Percentiles rank a stretch among this genome's conserved stretches.
Evolutionary conservation across 2,329 filamentous ascomycete genomes (phyloP).

Genomic region (Cladophialophora carrionii): DNA sequence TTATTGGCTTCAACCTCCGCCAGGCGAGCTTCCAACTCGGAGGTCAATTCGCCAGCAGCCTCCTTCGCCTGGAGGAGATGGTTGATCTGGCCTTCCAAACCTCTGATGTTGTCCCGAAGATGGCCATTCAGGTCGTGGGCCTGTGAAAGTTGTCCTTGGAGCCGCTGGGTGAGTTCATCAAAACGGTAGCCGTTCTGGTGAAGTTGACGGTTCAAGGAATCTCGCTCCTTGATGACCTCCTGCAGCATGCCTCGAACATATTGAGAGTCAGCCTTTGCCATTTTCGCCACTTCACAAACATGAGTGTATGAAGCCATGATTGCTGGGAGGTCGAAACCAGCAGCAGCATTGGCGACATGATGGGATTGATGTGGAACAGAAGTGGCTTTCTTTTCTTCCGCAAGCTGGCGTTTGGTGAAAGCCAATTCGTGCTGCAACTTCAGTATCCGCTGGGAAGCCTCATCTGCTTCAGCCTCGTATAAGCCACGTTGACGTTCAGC

Average conservation of each 20-base stretch:
- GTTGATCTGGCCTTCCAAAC: conserved; percentile 9
- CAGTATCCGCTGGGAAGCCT: background rate
- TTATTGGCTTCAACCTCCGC: conserved; percentile 4
- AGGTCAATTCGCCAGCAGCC: background rate
- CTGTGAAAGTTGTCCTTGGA: background rate
- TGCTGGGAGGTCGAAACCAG: background rate
- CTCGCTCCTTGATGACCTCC: conserved; percentile 2
- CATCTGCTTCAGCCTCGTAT: conserved; percentile 16
- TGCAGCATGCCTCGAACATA: background rate
- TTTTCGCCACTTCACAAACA: background rate
- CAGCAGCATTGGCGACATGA: background rate
- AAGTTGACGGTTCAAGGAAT: background rate
- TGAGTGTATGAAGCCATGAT: conserved; percentile 1
- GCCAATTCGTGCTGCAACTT: background rate
- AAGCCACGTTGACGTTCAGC: background rate
- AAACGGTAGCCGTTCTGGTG: background rate
- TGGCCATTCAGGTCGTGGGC: conserved; percentile 11
- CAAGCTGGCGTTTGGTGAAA: background rate
- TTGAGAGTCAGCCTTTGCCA: background rate
- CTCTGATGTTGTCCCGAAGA: background rate
- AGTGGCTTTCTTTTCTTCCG: background rate
- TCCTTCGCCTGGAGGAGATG: conserved; percentile 11
- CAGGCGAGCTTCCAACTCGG: background rate
- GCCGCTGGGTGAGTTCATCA: background rate
- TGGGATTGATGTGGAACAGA: background rate